These are phyloP conservation scores for Aspergillus saccharolyticus DNA, from an alignment of 495 filamentous ascomycete species.

Conservation along the genomic window DNA sequence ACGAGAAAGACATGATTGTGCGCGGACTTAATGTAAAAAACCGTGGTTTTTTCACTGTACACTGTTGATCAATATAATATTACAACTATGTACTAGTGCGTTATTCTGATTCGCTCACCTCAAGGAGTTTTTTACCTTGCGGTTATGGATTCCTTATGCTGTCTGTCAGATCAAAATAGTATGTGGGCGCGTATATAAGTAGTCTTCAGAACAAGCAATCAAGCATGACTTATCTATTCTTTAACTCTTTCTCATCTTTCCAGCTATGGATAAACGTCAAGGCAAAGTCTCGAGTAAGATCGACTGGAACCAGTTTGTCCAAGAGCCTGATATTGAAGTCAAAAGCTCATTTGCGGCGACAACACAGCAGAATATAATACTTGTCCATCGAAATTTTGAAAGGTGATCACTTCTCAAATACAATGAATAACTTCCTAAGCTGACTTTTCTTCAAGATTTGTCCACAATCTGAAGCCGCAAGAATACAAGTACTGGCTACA, in stretches of 20 bases:
- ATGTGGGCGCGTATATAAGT: no score
- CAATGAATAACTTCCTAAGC: neutral
- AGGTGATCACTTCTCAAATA: neutral
- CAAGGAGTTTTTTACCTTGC: neutral
- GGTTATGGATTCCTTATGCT: neutral
- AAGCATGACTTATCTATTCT: no score
- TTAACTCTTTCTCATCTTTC: no score
- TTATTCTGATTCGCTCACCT: neutral
- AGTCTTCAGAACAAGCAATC: no score
- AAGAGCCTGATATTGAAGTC: constrained; percentile 8
- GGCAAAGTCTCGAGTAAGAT: neutral
- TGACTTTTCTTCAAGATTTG: constrained; percentile 3
- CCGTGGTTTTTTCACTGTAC: constrained; percentile 11
- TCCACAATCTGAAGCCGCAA: constrained; percentile 1
- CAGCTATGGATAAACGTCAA: neutral
- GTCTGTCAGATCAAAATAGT: neutral
- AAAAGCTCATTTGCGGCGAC: neutral
- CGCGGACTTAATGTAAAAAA: constrained; percentile 9
- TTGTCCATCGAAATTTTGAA: constrained; percentile 1
- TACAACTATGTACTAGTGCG: neutral
- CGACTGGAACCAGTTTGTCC: constrained; percentile 12
- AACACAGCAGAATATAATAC: constrained; percentile 4
- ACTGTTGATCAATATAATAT: neutral
- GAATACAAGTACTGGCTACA: constrained; percentile 6
- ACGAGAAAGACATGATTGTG: constrained; percentile 7